Conservation (phyloP, 106 monocot species). For the Iris macrosiphon region DNA sequence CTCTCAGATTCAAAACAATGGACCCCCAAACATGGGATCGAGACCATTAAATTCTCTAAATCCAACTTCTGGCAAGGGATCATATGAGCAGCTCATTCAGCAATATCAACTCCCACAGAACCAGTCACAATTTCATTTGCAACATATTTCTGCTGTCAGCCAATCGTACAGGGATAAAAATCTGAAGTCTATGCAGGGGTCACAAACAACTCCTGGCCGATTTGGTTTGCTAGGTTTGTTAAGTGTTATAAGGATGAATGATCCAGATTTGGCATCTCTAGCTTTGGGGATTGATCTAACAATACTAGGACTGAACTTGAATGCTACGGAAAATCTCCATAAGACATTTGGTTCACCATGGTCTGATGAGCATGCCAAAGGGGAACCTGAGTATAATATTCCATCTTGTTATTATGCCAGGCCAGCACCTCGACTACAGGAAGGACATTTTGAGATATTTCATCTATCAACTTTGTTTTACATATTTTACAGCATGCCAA, state of each 20-base stretch:
- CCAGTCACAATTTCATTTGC: conserved; percentile 48
- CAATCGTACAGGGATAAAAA: conserved; percentile 69
- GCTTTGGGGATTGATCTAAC: conserved; percentile 87
- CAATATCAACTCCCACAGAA: conserved; percentile 69
- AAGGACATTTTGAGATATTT: conserved; percentile 61
- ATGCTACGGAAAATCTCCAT: conserved; percentile 62
- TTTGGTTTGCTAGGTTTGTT: conserved; percentile 68
- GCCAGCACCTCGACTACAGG: conserved; percentile 48
- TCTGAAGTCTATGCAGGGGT: conserved; percentile 44
- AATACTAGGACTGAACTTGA: conserved; percentile 74
- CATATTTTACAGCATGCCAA: conserved; percentile 98
- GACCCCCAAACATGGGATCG: conserved; percentile 49
- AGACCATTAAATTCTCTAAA: conserved; percentile 54
- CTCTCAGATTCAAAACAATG: conserved; percentile 44
- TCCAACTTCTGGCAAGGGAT: conserved; percentile 37
- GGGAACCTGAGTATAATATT: conserved; percentile 63
- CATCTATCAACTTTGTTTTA: conserved; percentile 63
- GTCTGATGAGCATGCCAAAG: conserved; percentile 69
- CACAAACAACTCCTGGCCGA: conserved; percentile 29
- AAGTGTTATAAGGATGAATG: conserved; percentile 63
- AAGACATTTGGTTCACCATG: conserved; percentile 91
- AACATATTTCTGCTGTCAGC: conserved; percentile 58
- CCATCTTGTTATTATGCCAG: conserved; percentile 71
- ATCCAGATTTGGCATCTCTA: conserved; percentile 70
- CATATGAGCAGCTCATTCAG: conserved; percentile 69